These are phyloP conservation scores for Oryza glaberrima DNA, from an alignment of 176 grass and related monocot genomes.

Conservation along the genomic window DNA sequence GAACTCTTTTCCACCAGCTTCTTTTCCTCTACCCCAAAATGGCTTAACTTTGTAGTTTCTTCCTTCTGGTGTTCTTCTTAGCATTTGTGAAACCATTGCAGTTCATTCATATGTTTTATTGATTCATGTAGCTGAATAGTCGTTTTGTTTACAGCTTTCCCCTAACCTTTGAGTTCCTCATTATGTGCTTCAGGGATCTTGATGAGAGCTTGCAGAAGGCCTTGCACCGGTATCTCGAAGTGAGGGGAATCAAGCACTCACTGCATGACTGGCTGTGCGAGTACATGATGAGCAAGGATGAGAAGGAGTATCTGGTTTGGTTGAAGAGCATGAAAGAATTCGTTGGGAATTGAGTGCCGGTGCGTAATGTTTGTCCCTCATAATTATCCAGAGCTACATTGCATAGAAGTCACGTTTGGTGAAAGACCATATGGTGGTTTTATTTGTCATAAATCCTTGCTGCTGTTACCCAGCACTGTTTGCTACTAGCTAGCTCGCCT, in stretches of 20 bases:
- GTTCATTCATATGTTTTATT: constrained; percentile 5
- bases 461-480: not conserved
- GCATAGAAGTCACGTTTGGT: not conserved
- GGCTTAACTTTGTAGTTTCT: not conserved
- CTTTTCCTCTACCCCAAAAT: not conserved
- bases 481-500: not conserved
- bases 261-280: constrained; percentile 69
- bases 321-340: constrained; percentile 93
- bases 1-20: not conserved
- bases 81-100: not conserved
- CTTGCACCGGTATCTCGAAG: constrained; percentile 75
- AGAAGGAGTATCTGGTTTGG: constrained; percentile 81
- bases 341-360: constrained; percentile 48
- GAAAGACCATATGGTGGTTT: not conserved
- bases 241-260: constrained; percentile 69
- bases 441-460: not conserved
- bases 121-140: not conserved
- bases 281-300: constrained; percentile 93
- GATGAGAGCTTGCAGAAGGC: constrained; percentile 84
- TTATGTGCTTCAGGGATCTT: constrained; percentile 54
- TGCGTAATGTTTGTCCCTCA: constrained; percentile 7
- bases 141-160: not conserved
- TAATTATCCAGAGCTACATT: constrained; percentile 19
- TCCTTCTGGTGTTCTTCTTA: not conserved
- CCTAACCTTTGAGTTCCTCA: constrained; percentile 1